Base-by-base conservation (phyloP, 2,329 filamentous ascomycete species). In the Cercospora sp. region DNA sequence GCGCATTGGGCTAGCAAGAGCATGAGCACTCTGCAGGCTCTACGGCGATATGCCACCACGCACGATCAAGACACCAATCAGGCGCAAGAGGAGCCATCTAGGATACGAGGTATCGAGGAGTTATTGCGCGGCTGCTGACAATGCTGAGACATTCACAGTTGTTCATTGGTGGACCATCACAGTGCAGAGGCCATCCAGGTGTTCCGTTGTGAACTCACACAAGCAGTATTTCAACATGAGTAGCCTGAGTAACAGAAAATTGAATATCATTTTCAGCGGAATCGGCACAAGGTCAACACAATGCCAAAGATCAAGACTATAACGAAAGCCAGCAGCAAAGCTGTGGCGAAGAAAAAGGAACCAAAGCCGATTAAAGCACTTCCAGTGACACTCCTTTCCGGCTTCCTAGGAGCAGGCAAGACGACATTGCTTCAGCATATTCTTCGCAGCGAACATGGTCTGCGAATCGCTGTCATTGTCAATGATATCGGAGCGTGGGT, bases 391-490 rank as follows among this genome's bases (percentile, higher is more conserved):
- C 80, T 89, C 0, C 80, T 89, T 0, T 89, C 87, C 1, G 87
- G 87, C 0, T 89, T 89, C 61, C 73, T 89, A 70, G 89, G 89
- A 10, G 87, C 88, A 57, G 90, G 90, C 1, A 92, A 92, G 76
- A 91, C 90, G 0, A 91, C 90, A 0, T 82, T 92, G 0, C 82
- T 92, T 0, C 86, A 90, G 68, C 87, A 91, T 68, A 90, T 92
- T 61, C 84, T 92, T 5, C 85, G 85, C 40, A 88, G 86, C 0
- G 83, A 90, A 3, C 90, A 92, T 77, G 88, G 89, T 0, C 82
- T 91, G 8, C 84, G 85, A 1, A 90, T 92, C 66, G 90, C 89
- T 0, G 87, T 92, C 13, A 89, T 92, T 23, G 89, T 92, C 42
- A 92, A 92, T 71, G 90, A 92, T 68, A 91, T 92, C 79, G 81